phyloP scores from a whole-genome alignment of 179 eudicot genomes.

The Silene vulgaris region DNA sequence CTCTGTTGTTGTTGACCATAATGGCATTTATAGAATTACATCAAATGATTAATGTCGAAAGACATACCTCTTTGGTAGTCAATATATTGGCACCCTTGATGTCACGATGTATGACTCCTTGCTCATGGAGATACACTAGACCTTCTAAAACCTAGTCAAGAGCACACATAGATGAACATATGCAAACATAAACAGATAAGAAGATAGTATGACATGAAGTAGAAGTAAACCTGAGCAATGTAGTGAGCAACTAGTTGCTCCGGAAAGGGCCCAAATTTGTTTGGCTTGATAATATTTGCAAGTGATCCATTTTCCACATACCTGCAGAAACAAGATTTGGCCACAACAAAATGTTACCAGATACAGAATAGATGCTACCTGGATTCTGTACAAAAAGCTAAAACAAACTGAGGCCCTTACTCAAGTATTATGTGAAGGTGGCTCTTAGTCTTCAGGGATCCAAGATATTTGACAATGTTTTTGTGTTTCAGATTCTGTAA shows the following conservation, averaged over 20 bases:
- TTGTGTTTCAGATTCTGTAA: constrained; percentile 95
- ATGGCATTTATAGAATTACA: constrained; percentile 4
- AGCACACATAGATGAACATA: constrained; percentile 14
- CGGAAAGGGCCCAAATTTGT: constrained; percentile 98
- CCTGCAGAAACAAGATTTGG: constrained; percentile 35
- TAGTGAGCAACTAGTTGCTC: constrained; percentile 96
- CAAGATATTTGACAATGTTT: constrained; percentile 96
- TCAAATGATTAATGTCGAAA: not conserved
- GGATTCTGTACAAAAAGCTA: not conserved
- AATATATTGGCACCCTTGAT: constrained; percentile 98
- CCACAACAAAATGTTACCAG: constrained; percentile 15
- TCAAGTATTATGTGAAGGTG: constrained; percentile 98
- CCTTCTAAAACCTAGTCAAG: constrained; percentile 82
- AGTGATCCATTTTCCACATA: constrained; percentile 99
- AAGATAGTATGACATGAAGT: constrained; percentile 6
- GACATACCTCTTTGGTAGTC: constrained; percentile 85
- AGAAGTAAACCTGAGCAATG: constrained; percentile 73
- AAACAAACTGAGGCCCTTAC: constrained; percentile 39
- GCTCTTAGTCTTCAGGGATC: constrained; percentile 83
- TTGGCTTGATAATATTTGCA: constrained; percentile 95
- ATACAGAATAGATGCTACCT: not conserved
- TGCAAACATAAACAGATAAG: not conserved
- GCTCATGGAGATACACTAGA: constrained; percentile 94
- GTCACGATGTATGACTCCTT: constrained; percentile 98
- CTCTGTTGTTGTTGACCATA: not conserved